A percentile compares a stretch with the other conserved stretches of the same genome.
phyloP scores from a whole-genome alignment of 2,329 filamentous ascomycete species.

The Neurospora crassa region DNA sequence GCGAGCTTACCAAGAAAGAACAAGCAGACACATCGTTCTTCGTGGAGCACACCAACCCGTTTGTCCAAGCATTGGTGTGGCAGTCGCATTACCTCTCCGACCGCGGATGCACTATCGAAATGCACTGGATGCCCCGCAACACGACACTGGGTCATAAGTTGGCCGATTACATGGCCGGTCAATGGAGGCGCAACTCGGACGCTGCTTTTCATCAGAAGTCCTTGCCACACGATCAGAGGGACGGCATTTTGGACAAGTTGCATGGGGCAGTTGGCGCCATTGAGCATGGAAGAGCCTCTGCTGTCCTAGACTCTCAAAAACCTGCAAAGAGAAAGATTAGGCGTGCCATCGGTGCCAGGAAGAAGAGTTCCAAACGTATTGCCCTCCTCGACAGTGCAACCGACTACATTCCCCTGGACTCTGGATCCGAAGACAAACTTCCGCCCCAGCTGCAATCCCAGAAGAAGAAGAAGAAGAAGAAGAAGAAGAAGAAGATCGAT shows the following conservation, averaged over 20 bases:
- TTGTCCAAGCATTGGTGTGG: neutral
- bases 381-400: neutral
- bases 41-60: rapidly evolving
- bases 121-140: neutral
- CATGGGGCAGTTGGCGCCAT: neutral
- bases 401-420: neutral
- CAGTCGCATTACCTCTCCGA: neutral
- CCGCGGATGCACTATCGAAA: neutral
- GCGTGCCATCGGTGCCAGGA: neutral
- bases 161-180: neutral
- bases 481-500: neutral
- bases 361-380: neutral
- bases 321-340: neutral
- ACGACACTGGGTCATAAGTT: neutral
- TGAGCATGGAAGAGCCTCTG: neutral
- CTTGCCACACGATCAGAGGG: neutral
- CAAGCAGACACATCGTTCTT: neutral
- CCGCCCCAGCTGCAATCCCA: neutral
- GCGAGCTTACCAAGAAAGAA: too few species aligned
- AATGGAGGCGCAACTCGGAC: neutral
- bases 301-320: neutral
- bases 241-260: neutral
- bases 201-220: neutral
- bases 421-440: neutral
- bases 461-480: neutral